phyloP scores from a whole-genome alignment of 2,329 filamentous ascomycete species.

The Colletotrichum sp. region DNA sequence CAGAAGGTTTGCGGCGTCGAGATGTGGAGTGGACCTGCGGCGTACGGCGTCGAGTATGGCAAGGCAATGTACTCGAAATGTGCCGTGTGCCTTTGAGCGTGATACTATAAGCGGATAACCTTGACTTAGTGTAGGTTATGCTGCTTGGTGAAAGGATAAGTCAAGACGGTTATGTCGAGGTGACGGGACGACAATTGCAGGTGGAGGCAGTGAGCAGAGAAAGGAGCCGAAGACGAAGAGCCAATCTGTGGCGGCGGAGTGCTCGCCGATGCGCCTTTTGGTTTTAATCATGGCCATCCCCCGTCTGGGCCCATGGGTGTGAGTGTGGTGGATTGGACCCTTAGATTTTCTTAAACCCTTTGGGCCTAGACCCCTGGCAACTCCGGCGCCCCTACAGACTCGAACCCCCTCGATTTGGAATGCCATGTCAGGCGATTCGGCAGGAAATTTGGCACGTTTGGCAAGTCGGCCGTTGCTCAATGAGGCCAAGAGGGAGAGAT shows the following conservation, averaged over 20 bases:
- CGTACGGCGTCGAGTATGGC: not conserved
- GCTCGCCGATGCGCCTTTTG: not conserved
- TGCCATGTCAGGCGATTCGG: not conserved
- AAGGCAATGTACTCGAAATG: not conserved
- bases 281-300: not conserved
- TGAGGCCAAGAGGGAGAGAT: not conserved
- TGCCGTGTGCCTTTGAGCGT: not conserved
- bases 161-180: not conserved
- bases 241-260: not conserved
- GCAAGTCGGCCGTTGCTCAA: not conserved
- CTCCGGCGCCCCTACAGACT: not conserved
- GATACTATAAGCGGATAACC: not conserved
- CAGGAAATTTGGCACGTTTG: not conserved
- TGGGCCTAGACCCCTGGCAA: not conserved
- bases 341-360: constrained; percentile 3
- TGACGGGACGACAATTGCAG: not conserved
- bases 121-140: not conserved
- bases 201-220: not conserved
- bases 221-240: not conserved
- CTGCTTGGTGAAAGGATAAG: not conserved
- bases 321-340: constrained; percentile 8
- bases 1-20: constrained; percentile 1
- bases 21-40: not conserved
- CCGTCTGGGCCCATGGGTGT: not conserved
- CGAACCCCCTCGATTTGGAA: not conserved